These are phyloP conservation scores for Psidium guajava DNA, from an alignment of 345 rosid genomes.

Conservation along the genomic window DNA sequence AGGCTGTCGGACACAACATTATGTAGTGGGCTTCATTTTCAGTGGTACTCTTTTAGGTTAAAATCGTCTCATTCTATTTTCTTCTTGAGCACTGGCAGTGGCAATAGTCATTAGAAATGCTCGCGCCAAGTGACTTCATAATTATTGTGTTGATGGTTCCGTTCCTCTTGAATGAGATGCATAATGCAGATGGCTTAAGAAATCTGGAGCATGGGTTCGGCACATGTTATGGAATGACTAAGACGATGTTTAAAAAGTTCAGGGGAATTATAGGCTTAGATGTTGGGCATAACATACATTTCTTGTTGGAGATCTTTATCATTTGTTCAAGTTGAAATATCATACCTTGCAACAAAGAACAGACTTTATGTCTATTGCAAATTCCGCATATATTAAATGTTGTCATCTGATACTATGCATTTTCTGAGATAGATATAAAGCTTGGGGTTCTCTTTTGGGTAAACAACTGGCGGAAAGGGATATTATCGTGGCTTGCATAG, in stretches of 20 bases:
- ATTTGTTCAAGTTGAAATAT: neutral
- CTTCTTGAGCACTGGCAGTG: neutral
- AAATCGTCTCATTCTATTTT: neutral
- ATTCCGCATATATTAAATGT: neutral
- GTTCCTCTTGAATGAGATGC: neutral
- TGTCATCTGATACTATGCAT: constrained; percentile 3
- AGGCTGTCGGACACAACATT: neutral
- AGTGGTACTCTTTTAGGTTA: neutral
- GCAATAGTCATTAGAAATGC: neutral
- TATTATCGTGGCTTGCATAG: constrained; percentile 85
- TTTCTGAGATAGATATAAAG: constrained; percentile 65
- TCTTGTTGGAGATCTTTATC: neutral
- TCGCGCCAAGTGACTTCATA: neutral
- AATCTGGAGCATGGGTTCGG: neutral
- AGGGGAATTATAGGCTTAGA: neutral
- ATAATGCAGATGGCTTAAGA: neutral
- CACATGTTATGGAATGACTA: neutral
- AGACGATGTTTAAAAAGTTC: neutral
- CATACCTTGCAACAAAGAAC: neutral
- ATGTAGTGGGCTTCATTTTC: neutral
- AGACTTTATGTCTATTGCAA: neutral
- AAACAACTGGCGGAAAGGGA: constrained; percentile 89
- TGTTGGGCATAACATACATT: neutral
- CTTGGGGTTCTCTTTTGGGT: constrained; percentile 99
- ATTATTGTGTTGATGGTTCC: neutral